Evolutionary conservation across 768 basidiomycete genomes (phyloP), one percentile per base, ranked within the genome.

Genomic region (Mrakia gelida): DNA sequence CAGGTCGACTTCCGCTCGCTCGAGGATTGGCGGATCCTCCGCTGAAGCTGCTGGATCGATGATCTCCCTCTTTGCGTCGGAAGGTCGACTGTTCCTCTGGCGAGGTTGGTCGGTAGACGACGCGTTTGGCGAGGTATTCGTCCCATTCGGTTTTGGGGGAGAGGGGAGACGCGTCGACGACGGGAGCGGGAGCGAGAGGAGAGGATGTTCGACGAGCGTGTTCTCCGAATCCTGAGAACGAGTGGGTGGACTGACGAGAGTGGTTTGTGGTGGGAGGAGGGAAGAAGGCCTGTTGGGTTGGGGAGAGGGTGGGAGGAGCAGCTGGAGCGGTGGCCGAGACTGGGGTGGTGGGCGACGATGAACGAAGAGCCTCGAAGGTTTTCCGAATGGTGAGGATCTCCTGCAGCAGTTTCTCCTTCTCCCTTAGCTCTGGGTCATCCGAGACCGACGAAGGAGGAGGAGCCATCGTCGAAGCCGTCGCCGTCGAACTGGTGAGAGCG

Each of bases 41-140:
- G 23, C 45, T 72, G 49, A 72, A 49, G 52, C 45, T 30, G 43
- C 32, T 43, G n/a, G 49, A 34, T 32, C 71, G 49, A 52, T 21
- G 13, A 52, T 52, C 49, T 52, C 23, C 32, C 28, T n/a, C 30
- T 34, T 45, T n/a, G 1, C 28, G n/a, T 30, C 28, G 49, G 26
- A 52, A 23, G 15, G 10, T 13, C 1, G 52, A 32, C 3, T 30
- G n/a, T 18, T n/a, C 28, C 15, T n/a, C n/a, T 26, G 68, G 45
- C 15, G 67, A 38, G 1, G 67, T 32, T 10, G 93, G 93, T 81
- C 92, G 92, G 79, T 95, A 84, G 23, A 97, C 87, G 82, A 91
- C 93, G 75, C 94, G 89, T 71, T 95, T 92, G 65, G 89, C 90
- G 71, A 94, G 88, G 83, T 97, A 96, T 63, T 88, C 85, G 80